Evolutionary conservation across 345 rosid species (phyloP).

Genomic region (Excoecaria cochinchinensis): DNA sequence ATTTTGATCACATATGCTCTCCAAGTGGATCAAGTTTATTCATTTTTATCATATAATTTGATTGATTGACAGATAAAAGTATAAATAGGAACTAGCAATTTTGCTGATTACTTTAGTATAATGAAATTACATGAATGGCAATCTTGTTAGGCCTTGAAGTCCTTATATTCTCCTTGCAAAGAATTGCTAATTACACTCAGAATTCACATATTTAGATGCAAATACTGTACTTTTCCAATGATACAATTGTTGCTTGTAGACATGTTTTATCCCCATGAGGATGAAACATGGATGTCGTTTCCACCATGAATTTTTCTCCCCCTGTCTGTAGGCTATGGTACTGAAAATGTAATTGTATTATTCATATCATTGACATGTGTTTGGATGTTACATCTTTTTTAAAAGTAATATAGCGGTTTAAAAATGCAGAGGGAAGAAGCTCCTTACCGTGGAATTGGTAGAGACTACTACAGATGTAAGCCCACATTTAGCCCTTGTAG

Average conservation of each 20-base stretch:
- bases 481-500: neutral
- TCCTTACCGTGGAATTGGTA: constrained; percentile 9
- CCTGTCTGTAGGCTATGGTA: neutral
- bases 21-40: neutral
- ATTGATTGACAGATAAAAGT: neutral
- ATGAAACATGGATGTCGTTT: too few relatives aligned
- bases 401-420: neutral
- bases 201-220: neutral
- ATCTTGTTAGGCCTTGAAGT: neutral
- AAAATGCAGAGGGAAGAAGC: constrained; percentile 14
- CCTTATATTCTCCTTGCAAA: neutral
- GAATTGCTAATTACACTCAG: neutral
- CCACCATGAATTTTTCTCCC: neutral
- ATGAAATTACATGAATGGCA: neutral
- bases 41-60: neutral
- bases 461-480: constrained; percentile 16
- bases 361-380: neutral
- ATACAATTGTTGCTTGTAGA: neutral
- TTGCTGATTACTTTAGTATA: neutral
- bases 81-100: neutral
- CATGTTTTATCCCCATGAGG: neutral
- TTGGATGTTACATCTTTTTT: neutral
- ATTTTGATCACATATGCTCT: neutral
- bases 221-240: neutral
- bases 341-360: neutral